Evolutionary conservation across 2,329 filamentous ascomycete genomes (phyloP), one percentile per base, ranked within the genome.

Genomic region (Aspergillus oerlinghausenensis): DNA sequence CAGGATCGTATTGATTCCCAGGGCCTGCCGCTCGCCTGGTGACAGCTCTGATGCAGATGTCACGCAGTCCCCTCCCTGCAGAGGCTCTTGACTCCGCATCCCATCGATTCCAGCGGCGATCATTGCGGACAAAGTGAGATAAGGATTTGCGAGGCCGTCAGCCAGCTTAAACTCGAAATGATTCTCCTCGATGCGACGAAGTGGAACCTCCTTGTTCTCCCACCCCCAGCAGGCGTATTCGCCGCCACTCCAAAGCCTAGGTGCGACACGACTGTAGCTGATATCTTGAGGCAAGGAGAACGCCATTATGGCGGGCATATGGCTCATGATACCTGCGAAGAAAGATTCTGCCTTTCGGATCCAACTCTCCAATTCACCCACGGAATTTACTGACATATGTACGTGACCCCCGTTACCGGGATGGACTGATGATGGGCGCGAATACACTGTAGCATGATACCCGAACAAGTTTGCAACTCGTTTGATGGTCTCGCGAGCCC

Each of bases 131-230:
- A 68, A 43, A 3, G 57, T 62, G n/a, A 68, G 49, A 51, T 69
- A 70, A n/a, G 67, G 67, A 50, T 70, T 70, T 10, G 67, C 64
- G 35, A 69, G 49, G 9, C 67, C 67, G 55, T 67, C 65, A 60
- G 65, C 57, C 9, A 67, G 51, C 54, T 67, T 70, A 8, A 68
- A 29, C 54, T 69, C 67, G 49, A 67, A 68, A 19, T 61, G 58
- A 19, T 66, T 62, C 1, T 55, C 14, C 21, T 51, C 42, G 25
- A 69, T 59, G n/a, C 61, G 61, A 3, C 65, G 65, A 9, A 70
- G 54, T 8, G 64, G 56, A 1, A 57, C 60, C 42, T 67, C 67
- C 21, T 63, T 67, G 50, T 69, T 70, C 42, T 64, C 61, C 63
- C 61, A 65, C 26, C 64, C 63, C 65, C 67, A 69, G 9, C 51